These are phyloP conservation scores for Saccharomycopsis fibuligera DNA, from an alignment of 805 yeast species.

Conservation along the genomic window DNA sequence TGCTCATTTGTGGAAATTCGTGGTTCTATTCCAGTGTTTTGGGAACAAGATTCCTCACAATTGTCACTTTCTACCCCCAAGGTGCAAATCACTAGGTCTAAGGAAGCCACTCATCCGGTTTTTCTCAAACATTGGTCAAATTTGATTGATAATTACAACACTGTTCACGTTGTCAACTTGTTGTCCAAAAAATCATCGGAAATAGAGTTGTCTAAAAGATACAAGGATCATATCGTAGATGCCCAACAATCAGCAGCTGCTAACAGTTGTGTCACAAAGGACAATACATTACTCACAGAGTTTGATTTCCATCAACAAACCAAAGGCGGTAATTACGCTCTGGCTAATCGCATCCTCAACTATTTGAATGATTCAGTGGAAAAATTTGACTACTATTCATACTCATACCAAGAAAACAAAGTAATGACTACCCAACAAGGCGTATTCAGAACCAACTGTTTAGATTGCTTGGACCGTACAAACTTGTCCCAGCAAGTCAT, in stretches of 20 bases:
- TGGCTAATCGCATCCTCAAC: slow-evolving; percentile 66
- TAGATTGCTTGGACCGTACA: slow-evolving; percentile 97
- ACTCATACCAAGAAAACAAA: slow-evolving; percentile 50
- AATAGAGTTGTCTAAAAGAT: slow-evolving; percentile 61
- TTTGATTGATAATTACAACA: slow-evolving; percentile 71
- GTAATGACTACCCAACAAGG: slow-evolving; percentile 77
- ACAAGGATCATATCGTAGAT: slow-evolving; percentile 46
- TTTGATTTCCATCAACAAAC: slow-evolving; percentile 95
- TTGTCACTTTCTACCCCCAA: slow-evolving; percentile 56
- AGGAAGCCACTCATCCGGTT: slow-evolving; percentile 88
- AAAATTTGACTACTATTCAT: slow-evolving; percentile 77
- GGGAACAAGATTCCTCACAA: slow-evolving; percentile 95
- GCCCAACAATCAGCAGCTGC: neutral
- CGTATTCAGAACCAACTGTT: slow-evolving; percentile 90
- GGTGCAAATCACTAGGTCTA: slow-evolving; percentile 78
- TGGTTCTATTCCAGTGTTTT: slow-evolving; percentile 92
- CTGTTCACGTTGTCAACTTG: slow-evolving; percentile 82
- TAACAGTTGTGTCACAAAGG: slow-evolving; percentile 24
- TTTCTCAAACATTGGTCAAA: slow-evolving; percentile 75
- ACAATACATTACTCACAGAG: slow-evolving; percentile 55
- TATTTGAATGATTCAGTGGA: slow-evolving; percentile 58
- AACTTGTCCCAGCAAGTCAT: slow-evolving; percentile 57
- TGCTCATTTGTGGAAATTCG: slow-evolving; percentile 85
- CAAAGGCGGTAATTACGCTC: slow-evolving; percentile 81
- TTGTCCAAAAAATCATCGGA: slow-evolving; percentile 78